These are phyloP conservation scores for Ustilago nuda DNA, from an alignment of 1,284 basidiomycete species.

Conservation along the genomic window DNA sequence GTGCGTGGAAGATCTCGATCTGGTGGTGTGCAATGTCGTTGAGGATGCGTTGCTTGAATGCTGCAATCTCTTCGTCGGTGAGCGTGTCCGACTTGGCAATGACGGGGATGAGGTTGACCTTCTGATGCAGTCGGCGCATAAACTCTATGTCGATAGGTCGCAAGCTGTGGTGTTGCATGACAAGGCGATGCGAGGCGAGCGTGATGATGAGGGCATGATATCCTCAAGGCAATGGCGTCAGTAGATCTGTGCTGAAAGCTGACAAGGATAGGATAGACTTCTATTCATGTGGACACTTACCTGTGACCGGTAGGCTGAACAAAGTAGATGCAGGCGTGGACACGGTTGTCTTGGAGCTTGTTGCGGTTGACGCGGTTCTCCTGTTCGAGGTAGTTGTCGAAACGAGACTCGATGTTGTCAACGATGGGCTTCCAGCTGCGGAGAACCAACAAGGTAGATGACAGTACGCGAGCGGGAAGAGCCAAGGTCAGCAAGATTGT, in stretches of 20 bases:
- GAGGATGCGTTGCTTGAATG: slow-evolving; percentile 67
- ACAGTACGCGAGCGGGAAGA: background rate
- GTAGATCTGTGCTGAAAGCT: background rate
- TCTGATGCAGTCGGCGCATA: slow-evolving; percentile 66
- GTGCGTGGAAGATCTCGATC: slow-evolving; percentile 67
- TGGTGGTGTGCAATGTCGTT: slow-evolving; percentile 66
- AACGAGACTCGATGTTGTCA: slow-evolving; percentile 68
- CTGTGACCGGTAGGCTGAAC: slow-evolving; percentile 67
- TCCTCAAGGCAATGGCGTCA: background rate
- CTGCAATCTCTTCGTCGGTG: slow-evolving; percentile 62
- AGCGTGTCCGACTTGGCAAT: slow-evolving; percentile 69
- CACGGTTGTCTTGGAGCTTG: slow-evolving; percentile 68
- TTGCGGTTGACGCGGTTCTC: slow-evolving; percentile 68
- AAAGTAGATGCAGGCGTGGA: slow-evolving; percentile 69
- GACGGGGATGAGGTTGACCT: slow-evolving; percentile 68
- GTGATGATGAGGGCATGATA: background rate
- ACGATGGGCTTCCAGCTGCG: slow-evolving; percentile 67
- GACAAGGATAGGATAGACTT: background rate
- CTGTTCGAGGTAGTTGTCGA: slow-evolving; percentile 68
- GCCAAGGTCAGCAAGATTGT: background rate
- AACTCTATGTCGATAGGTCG: slow-evolving; percentile 69
- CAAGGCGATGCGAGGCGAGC: background rate
- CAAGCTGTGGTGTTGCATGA: slow-evolving; percentile 29
- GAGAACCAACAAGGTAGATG: background rate
- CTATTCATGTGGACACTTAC: background rate